Conservation (phyloP, 148 eudicot species). For the Spergularia bocconei region DNA sequence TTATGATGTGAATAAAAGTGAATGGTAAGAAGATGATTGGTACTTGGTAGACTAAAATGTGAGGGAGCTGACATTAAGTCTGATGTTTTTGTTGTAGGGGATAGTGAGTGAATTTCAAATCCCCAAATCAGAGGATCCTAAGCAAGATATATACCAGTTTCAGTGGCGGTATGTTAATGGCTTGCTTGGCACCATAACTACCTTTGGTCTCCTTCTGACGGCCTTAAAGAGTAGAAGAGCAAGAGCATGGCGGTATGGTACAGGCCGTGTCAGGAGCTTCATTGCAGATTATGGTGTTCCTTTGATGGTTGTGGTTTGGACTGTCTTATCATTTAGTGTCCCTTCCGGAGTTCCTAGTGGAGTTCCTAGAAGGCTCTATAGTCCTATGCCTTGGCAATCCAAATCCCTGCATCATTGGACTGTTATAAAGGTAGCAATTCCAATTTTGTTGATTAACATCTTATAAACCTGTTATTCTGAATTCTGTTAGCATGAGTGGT, state of each 20-base stretch:
- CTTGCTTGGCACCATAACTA: slow-evolving; percentile 56
- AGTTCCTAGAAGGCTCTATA: slow-evolving; percentile 77
- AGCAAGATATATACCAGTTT: slow-evolving; percentile 34
- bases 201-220: slow-evolving; percentile 57
- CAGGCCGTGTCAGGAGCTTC: slow-evolving; percentile 62
- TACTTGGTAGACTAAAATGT: not conserved
- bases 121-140: slow-evolving; percentile 38
- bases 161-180: slow-evolving; percentile 73
- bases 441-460: not conserved
- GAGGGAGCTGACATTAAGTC: not conserved
- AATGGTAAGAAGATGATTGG: not conserved
- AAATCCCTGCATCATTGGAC: slow-evolving; percentile 67
- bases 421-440: slow-evolving; percentile 56
- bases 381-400: slow-evolving; percentile 85
- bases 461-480: not conserved
- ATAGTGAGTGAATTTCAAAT: slow-evolving; percentile 47
- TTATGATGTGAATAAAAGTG: not conserved
- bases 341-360: slow-evolving; percentile 60
- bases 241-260: slow-evolving; percentile 70
- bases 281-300: slow-evolving; percentile 96
- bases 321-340: slow-evolving; percentile 53
- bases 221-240: slow-evolving; percentile 61
- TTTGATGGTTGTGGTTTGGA: slow-evolving; percentile 74
- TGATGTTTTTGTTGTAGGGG: slow-evolving; percentile 34
- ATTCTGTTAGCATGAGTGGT: not conserved